Evolutionary conservation across 495 filamentous ascomycete genomes (phyloP).

Genomic region (Penicillium ochrochloron): DNA sequence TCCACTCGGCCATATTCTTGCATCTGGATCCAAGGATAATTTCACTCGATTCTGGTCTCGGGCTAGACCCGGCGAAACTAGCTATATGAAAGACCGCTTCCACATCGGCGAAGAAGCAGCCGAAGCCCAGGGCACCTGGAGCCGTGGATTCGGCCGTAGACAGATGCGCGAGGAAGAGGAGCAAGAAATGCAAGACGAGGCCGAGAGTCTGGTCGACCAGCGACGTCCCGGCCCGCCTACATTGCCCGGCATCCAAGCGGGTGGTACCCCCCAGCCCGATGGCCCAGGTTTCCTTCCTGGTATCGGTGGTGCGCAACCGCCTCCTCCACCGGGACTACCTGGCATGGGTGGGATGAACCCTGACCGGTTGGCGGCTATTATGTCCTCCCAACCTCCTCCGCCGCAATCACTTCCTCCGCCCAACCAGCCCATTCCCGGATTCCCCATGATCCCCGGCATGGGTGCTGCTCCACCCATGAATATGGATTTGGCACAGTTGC

Average conservation of each 20-base stretch:
- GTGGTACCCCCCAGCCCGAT: conserved; percentile 42
- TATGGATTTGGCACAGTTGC: conserved; percentile 72
- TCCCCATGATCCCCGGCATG: conserved; percentile 53
- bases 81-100: conserved; percentile 84
- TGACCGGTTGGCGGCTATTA: conserved; percentile 50
- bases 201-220: conserved; percentile 92
- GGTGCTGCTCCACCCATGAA: conserved; percentile 56
- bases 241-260: conserved; percentile 58
- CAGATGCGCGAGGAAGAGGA: conserved; percentile 91
- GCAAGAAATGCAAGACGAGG: conserved; percentile 89
- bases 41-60: conserved; percentile 96
- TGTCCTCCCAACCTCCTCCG: conserved; percentile 49
- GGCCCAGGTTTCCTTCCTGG: conserved; percentile 49
- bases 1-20: conserved; percentile 91
- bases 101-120: conserved; percentile 94
- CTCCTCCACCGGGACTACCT: conserved; percentile 55
- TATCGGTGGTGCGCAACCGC: conserved; percentile 54
- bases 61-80: conserved; percentile 80
- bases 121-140: conserved; percentile 91
- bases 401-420: conserved; percentile 38
- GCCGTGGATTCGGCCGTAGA: conserved; percentile 74
- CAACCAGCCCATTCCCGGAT: conserved; percentile 38
- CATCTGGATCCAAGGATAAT: conserved; percentile 98
- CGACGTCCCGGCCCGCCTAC: conserved; percentile 60
- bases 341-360: conserved; percentile 59